These are phyloP conservation scores for Suillus decipiens DNA, from an alignment of 768 basidiomycete genomes.

Conservation along the genomic window DNA sequence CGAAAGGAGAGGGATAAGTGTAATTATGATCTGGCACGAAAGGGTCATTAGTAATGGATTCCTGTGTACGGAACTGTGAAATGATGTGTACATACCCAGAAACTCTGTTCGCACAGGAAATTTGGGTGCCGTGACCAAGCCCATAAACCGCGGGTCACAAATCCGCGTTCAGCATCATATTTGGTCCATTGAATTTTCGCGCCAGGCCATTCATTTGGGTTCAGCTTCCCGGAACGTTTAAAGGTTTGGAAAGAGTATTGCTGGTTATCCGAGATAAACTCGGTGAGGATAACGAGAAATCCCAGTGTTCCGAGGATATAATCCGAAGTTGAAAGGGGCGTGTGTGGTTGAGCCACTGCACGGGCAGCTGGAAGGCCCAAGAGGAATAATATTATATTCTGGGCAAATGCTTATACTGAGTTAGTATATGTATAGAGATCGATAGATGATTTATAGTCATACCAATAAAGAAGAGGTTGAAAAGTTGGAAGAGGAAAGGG, in stretches of 20 bases:
- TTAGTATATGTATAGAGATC: constrained; percentile 8
- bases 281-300: constrained; percentile 59
- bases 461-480: constrained; percentile 70
- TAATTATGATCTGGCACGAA: constrained; percentile 59
- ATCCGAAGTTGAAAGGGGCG: constrained; percentile 58
- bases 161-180: constrained; percentile 75
- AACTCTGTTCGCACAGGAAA: constrained; percentile 85
- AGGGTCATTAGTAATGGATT: constrained; percentile 10
- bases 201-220: constrained; percentile 57
- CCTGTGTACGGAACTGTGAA: background rate
- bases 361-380: constrained; percentile 64
- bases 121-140: constrained; percentile 90
- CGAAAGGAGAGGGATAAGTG: constrained; percentile 62
- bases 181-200: constrained; percentile 67
- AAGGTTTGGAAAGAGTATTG: constrained; percentile 84
- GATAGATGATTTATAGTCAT: constrained; percentile 18
- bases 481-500: constrained; percentile 55
- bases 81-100: constrained; percentile 60
- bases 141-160: constrained; percentile 85
- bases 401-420: constrained; percentile 53
- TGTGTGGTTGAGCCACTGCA: constrained; percentile 56
- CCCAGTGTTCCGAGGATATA: constrained; percentile 59
- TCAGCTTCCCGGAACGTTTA: constrained; percentile 53
- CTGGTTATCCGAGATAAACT: constrained; percentile 90
- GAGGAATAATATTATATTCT: constrained; percentile 79